Evolutionary conservation across 441 rosid genomes (phyloP).

Genomic region (Euphorbia celastroides): DNA sequence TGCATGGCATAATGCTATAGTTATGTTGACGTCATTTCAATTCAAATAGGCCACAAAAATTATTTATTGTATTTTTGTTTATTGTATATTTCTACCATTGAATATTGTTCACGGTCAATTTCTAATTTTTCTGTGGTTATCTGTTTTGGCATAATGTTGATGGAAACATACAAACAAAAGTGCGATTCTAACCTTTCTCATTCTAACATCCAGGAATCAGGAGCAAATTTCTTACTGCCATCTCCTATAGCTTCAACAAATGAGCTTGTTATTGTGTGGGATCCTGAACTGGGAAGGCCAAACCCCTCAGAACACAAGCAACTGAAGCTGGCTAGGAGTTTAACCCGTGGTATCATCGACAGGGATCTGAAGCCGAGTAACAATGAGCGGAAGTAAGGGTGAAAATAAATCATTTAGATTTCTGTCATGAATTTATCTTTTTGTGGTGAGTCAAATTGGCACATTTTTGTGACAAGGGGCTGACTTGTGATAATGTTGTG

Average conservation of each 20-base stretch:
- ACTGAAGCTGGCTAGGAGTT: slow-evolving; percentile 93
- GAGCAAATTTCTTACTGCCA: slow-evolving; percentile 79
- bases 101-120: no score
- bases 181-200: slow-evolving; percentile 10
- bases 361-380: slow-evolving; percentile 94
- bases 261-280: slow-evolving; percentile 95
- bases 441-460: neutral
- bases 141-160: neutral
- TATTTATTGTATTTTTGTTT: neutral
- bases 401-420: slow-evolving; percentile 1
- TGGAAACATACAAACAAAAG: neutral
- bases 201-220: slow-evolving; percentile 59
- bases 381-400: slow-evolving; percentile 80
- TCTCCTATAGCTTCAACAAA: slow-evolving; percentile 87
- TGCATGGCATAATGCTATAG: neutral
- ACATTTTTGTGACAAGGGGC: neutral
- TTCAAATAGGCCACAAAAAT: neutral
- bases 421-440: neutral
- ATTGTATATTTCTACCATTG: neutral
- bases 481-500: neutral
- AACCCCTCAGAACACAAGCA: slow-evolving; percentile 98
- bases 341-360: slow-evolving; percentile 91
- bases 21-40: neutral
- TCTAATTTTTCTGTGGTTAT: neutral
- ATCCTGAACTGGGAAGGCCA: slow-evolving; percentile 82